Percentiles rank a stretch among this genome's conserved stretches.
These are phyloP conservation scores for Flaveria linearis DNA, from an alignment of 129 eudicot species.

Conservation along the genomic window DNA sequence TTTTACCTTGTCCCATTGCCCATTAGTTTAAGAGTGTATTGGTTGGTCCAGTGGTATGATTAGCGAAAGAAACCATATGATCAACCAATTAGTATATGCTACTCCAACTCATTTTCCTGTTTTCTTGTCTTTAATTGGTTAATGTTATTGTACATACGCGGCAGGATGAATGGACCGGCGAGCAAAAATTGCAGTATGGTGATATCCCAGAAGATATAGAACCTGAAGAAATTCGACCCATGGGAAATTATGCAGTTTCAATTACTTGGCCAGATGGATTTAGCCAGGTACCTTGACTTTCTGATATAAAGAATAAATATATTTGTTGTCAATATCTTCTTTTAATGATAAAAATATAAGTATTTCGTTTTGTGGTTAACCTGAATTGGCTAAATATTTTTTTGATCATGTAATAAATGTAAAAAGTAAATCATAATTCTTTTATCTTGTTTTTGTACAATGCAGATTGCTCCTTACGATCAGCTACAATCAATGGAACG, in stretches of 20 bases:
- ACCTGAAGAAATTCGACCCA: slow-evolving; percentile 93
- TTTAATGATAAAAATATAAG: background rate
- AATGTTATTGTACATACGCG: background rate
- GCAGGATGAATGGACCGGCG: slow-evolving; percentile 97
- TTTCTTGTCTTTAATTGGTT: slow-evolving; percentile 12
- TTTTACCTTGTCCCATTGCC: background rate
- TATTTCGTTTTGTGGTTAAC: background rate
- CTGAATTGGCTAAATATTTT: background rate
- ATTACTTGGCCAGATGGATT: slow-evolving; percentile 99
- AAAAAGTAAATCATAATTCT: background rate
- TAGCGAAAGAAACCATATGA: background rate
- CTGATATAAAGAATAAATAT: background rate
- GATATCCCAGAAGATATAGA: slow-evolving; percentile 93
- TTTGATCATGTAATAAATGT: background rate
- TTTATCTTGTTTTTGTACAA: slow-evolving; percentile 30
- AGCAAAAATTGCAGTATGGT: slow-evolving; percentile 74
- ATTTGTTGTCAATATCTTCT: background rate
- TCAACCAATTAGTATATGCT: background rate
- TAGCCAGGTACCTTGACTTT: slow-evolving; percentile 58
- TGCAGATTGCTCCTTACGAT: slow-evolving; percentile 98
- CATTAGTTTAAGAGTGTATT: background rate
- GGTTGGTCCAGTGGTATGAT: background rate
- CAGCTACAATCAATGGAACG: slow-evolving; percentile 94
- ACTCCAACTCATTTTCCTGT: background rate
- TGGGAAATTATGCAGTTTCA: slow-evolving; percentile 98